Base-by-base conservation (phyloP, 2,329 filamentous ascomycete species). In the Fusarium sp. region DNA sequence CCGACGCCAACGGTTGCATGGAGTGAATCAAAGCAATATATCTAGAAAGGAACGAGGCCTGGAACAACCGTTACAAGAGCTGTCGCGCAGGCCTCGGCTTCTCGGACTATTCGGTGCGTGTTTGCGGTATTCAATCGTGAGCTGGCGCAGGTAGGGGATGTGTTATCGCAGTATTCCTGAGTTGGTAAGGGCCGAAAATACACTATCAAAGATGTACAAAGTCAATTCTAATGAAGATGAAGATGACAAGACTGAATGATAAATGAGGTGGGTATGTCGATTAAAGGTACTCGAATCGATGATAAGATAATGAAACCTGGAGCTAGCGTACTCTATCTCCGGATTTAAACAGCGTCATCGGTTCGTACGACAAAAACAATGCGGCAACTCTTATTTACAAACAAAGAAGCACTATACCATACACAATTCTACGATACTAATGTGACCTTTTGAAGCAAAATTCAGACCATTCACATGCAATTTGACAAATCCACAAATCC, bases 1-100 rank as follows among this genome's bases (percentile, higher is more conserved):
- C 76, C 67, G 75, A 70, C 48, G 76, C 62, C 67, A 72, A 76
- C 66, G 79, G 70, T 77, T 78, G 79, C 81, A 82, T 82, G 76
- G 75, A 76, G 74, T 46, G 60, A 61, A 52, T 23, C 52, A 52
- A 45, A 46, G 38, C 57, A 45, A 54, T 54, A 41, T 48, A 37
- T 40, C 27, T 30, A 49, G 17, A 45, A 50, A 50, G 49, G 48
- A 26, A 53, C 50, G 67, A 78, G 73, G 74, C 74, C 71, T 71
- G 74, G 71, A 69, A 77, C 75, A 76, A 73, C 75, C 67, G 68
- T 65, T 45, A 32, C 56, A 56, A 57, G 73, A 75, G 75, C 75
- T 74, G 75, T 74, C 74, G 53, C 68, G 61, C 74, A 75, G 72
- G 75, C 72, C 75, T 77, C 75, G 68, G 75, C 48, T 69, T 64